Conservation (phyloP, 2,329 filamentous ascomycete species). For the Trichoderma atroviride region DNA sequence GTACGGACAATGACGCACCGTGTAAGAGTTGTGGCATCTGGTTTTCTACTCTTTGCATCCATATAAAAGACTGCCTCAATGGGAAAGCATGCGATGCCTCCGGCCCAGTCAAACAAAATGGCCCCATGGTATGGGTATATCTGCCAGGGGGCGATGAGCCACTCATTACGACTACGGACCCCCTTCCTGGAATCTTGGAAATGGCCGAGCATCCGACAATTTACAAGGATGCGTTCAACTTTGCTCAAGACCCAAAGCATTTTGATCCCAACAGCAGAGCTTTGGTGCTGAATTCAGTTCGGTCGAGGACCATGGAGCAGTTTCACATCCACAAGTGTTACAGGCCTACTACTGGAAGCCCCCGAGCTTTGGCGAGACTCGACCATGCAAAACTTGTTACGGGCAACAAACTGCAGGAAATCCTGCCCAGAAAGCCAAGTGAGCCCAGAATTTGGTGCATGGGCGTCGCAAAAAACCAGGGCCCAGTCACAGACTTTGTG, state of each 20-base stretch:
- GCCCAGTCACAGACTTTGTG: neutral
- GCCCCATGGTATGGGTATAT: neutral
- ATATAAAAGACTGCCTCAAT: neutral
- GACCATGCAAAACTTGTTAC: neutral
- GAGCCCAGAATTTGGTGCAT: neutral
- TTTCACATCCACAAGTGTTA: slow-evolving; percentile 12
- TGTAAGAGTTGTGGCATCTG: slow-evolving; percentile 2
- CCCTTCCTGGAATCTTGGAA: neutral
- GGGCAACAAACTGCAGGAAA: neutral
- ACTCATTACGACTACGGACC: slow-evolving; percentile 2
- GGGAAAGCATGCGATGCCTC: neutral
- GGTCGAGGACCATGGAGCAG: slow-evolving; percentile 11
- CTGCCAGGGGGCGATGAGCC: neutral
- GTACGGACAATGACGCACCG: neutral
- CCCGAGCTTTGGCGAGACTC: neutral
- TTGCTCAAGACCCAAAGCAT: neutral
- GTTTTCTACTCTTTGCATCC: slow-evolving; percentile 5
- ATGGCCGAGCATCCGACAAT: neutral
- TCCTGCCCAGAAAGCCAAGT: neutral
- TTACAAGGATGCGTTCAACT: neutral
- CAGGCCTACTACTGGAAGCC: neutral
- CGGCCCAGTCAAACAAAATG: neutral
- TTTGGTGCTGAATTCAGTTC: slow-evolving; percentile 11
- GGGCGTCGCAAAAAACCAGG: neutral
- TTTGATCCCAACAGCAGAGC: neutral